phyloP scores from a whole-genome alignment of 768 basidiomycete species.

The Amanita pallidorosea region DNA sequence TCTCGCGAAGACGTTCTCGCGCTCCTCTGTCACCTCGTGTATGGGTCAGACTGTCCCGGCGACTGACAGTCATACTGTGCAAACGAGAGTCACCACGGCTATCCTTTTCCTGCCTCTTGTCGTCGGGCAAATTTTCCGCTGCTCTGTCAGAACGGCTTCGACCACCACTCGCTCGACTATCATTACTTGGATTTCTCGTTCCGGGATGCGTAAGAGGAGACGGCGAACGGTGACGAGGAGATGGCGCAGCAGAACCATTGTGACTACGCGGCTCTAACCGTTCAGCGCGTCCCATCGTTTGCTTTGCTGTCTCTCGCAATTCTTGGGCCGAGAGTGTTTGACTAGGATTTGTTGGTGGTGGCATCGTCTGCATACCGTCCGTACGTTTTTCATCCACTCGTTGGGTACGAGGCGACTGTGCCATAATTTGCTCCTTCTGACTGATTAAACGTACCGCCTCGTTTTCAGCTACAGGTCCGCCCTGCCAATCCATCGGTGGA shows the following conservation, averaged over 20 bases:
- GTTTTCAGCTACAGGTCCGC: not conserved
- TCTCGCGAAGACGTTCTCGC: slow-evolving; percentile 31
- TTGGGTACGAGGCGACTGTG: slow-evolving; percentile 19
- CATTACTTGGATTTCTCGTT: slow-evolving; percentile 58
- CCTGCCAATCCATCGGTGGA: not conserved
- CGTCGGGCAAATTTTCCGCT: slow-evolving; percentile 37
- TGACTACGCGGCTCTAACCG: slow-evolving; percentile 33
- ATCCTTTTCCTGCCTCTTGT: slow-evolving; percentile 45
- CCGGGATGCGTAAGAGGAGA: slow-evolving; percentile 60
- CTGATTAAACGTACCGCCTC: not conserved
- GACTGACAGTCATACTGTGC: slow-evolving; percentile 24
- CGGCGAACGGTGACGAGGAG: slow-evolving; percentile 52
- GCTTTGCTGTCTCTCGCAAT: slow-evolving; percentile 70
- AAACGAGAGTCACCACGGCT: slow-evolving; percentile 34
- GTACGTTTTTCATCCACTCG: slow-evolving; percentile 31
- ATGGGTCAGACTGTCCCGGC: slow-evolving; percentile 43
- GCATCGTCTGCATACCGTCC: slow-evolving; percentile 47
- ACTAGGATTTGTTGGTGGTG: slow-evolving; percentile 68
- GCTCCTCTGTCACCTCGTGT: slow-evolving; percentile 40
- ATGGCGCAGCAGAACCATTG: slow-evolving; percentile 41
- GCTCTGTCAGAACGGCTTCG: slow-evolving; percentile 45
- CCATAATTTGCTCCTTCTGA: slow-evolving; percentile 11
- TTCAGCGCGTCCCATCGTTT: slow-evolving; percentile 40
- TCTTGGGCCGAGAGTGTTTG: slow-evolving; percentile 73
- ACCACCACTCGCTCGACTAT: slow-evolving; percentile 64